Base-by-base conservation (phyloP, 257 asterid genomes). In the Solanum sitiens region DNA sequence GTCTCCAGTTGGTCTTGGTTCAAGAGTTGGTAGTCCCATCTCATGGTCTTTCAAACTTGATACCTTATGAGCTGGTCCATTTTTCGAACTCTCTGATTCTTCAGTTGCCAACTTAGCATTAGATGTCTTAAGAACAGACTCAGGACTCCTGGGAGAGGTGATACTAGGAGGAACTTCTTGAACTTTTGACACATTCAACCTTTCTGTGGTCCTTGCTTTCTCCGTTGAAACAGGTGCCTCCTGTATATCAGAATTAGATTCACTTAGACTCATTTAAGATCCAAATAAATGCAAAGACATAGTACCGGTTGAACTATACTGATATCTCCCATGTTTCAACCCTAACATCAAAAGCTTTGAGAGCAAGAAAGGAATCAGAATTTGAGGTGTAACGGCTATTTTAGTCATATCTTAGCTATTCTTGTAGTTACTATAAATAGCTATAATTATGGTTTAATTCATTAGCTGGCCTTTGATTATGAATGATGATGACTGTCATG, bases 171-270 rank as follows among this genome's bases (percentile, higher is more conserved):
- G 70, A 82, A 82, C 70, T 82, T 89, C 89, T 16, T 86, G 59
- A 63, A 88, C 23, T 25, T 85, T 88, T 23, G 88, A 87, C 83
- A 89, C 87, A 86, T 86, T 85, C 40, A 79, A 83, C 37, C 79
- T 87, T 42, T 83, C 90, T 42, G 85, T 59, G 13, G 86, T 39
- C 86, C 77, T 86, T 32, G 79, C 63, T 56, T 86, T 86, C 77
- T 89, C 91, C 63, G 53, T 7, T 50, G 91, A 88, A 84, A 89
- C 86, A 50, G 90, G 90, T 73, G 87, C 39, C 56, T 88, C 93
- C 94, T 93, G 87, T 90, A 90, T 85, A 63, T 50, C 61, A 65
- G 27, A 71, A 71, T 42, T 21, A 70, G 83, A 32, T 47, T 73
- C 83, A 67, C 23, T 30, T 65, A 42, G 50, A n/a, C 33, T 84